Evolutionary conservation across 805 yeast genomes (phyloP).

Genomic region (Candida odintsovae): DNA sequence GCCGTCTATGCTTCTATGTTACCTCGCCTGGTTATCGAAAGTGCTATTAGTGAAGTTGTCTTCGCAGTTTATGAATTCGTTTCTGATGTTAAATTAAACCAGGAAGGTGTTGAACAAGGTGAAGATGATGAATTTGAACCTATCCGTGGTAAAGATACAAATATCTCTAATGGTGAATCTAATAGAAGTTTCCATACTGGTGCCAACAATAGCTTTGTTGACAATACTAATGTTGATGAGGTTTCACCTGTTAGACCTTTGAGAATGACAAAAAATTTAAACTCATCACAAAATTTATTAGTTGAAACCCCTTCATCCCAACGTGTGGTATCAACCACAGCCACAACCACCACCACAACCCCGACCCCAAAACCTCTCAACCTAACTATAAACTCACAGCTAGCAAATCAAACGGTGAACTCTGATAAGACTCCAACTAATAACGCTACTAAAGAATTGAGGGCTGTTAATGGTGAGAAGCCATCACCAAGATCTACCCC

Average conservation of each 20-base stretch:
- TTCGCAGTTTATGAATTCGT: conserved; percentile 60
- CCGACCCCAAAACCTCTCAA: conserved; percentile 17
- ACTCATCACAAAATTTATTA: neutral
- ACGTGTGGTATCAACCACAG: conserved; percentile 6
- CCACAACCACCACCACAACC: too few relatives aligned
- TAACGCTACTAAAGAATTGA: neutral
- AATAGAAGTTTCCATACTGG: neutral
- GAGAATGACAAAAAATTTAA: conserved; percentile 45
- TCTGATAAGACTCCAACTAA: conserved; percentile 3
- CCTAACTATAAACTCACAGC: conserved; percentile 14
- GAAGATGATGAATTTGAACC: neutral
- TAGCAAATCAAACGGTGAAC: conserved; percentile 8
- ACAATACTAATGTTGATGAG: conserved; percentile 2
- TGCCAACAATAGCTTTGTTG: neutral
- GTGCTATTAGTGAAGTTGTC: conserved; percentile 70
- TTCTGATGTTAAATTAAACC: conserved; percentile 42
- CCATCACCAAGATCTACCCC: conserved; percentile 2
- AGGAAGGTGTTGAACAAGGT: neutral
- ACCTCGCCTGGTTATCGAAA: conserved; percentile 66
- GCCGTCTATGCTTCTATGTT: conserved; percentile 56
- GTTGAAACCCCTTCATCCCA: conserved; percentile 7
- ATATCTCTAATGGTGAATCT: neutral
- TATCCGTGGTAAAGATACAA: neutral
- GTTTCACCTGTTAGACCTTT: conserved; percentile 59
- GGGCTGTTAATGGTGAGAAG: conserved; percentile 1